Base-by-base conservation (phyloP, 345 rosid species). In the Euphorbia tirucalli region DNA sequence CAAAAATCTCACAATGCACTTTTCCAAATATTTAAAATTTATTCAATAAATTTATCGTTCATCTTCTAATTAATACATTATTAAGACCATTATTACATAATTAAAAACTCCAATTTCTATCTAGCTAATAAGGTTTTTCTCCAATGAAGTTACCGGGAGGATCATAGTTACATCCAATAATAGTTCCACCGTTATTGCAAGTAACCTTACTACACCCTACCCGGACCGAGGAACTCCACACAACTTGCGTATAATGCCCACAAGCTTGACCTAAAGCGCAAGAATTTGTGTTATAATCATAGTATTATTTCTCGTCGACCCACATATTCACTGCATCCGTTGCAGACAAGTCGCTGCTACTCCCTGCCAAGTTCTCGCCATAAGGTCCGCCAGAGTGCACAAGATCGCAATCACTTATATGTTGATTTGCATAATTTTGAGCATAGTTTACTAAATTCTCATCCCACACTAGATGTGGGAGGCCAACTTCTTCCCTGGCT, bases 241-340 rank as follows among this genome's bases (percentile, higher is more conserved):
- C 94, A 31, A 87, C 83, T 71, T 90, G 92, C 3, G 96, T 89
- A 66, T 90, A 90, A 68, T 90, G 96, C 19, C 85, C 84, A 75
- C 96, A 91, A 54, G 72, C 72, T 31, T 80, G 55, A 18, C 81
- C 83, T 2, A 74, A 62, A n/a, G 78, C 74, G 68, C 97, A 91
- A 11, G 80, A 75, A 75, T 91, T 89, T 46, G 89, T 59, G 59
- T 44, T 41, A 70, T 86, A 83, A 61, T 89, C 72, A 64, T 91
- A 91, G 61, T 67, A 6, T 4, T 69, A 71, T 79, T 85, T 84
- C 82, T 90, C 93, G 44, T 54, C 61, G 3, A 83, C 82, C 92
- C 89, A 88, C 85, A 87, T 3, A 2, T 62, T 60, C 27, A 87
- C 89, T 0, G 93, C 90, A 25, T 68, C 74, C 2, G 67, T 71